Conservation (phyloP, 148 eudicot genomes). For the Rheum nobile region DNA sequence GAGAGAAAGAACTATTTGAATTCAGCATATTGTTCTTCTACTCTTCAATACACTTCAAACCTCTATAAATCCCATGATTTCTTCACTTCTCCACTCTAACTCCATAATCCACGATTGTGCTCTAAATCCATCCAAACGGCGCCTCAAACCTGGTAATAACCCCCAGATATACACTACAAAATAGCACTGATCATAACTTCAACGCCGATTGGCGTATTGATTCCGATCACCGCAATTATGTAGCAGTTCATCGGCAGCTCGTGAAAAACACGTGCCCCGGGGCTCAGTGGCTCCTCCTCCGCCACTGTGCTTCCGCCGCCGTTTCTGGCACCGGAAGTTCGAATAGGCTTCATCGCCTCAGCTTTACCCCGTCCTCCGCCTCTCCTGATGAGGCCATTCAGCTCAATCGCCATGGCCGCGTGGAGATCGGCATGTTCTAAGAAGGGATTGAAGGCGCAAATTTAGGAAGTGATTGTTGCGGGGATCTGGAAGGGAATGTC, state of each 20-base stretch:
- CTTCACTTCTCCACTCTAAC: no score
- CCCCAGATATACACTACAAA: no score
- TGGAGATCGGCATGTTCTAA: neutral
- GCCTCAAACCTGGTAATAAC: no score
- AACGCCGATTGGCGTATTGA: no score
- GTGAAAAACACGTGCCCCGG: conserved; percentile 35
- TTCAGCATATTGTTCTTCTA: no score
- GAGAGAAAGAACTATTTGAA: no score
- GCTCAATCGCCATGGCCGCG: neutral
- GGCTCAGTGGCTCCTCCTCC: conserved; percentile 32
- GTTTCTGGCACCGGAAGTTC: neutral
- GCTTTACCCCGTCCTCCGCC: neutral
- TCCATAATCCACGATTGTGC: no score
- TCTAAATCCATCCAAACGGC: no score
- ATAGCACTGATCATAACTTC: no score
- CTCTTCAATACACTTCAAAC: no score
- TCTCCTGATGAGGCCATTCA: neutral
- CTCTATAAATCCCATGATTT: no score
- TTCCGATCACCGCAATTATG: conserved; percentile 25
- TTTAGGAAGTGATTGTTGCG: neutral
- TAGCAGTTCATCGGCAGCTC: conserved; percentile 25
- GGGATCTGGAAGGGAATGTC: no score
- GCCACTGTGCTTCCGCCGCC: neutral
- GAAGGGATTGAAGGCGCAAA: neutral
- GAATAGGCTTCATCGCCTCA: neutral